Base-by-base conservation (phyloP, 2,329 filamentous ascomycete genomes). In the Monosporascus sp. region DNA sequence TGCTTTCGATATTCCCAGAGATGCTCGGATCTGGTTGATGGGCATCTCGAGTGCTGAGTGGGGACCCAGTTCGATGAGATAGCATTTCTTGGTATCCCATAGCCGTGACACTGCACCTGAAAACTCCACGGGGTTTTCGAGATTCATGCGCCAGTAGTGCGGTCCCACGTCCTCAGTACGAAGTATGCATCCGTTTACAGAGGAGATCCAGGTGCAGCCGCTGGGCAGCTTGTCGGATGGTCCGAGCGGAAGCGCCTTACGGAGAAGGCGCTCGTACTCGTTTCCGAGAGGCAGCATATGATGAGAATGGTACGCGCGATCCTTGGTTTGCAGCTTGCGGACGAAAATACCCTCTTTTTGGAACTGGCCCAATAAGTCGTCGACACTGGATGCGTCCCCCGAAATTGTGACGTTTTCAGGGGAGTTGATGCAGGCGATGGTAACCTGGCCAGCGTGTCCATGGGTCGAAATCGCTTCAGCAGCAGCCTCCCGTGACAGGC, bases 11-110 rank as follows among this genome's bases (percentile, higher is more conserved):
- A 25, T 9, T 9, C 38, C 22, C 7, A n/a, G n/a, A 17, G 31
- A 27, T 6, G 38, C 38, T 41, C 22, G n/a, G 2, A 43, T 48
- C 11, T 52, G 43, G 5, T 38, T 37, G 7, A 55, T 38, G 15
- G 53, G 37, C 9, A 51, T 24, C 27, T 49, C 37, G 5, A 55
- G 35, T 3, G 50, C 48, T 14, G 24, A 45, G 25, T 55, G 53
- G 8, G 53, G 53, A 2, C 53, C 53, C 5, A 41, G 3, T 41
- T 41, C 38, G 9, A 41, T 41, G 17, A 41, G 17, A 20, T 41
- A 11, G 17, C 18, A 20, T 20, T 18, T 20, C 38, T 41, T 41
- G 6, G 9, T 41, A 7, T 41, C 18, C 38, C 17, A 41, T n/a
- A 41, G 38, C 18, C 18, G 38, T 20, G 38, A 41, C 38, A 41